phyloP scores from a whole-genome alignment of 2,329 filamentous ascomycete genomes.

The Fusarium tupiense region DNA sequence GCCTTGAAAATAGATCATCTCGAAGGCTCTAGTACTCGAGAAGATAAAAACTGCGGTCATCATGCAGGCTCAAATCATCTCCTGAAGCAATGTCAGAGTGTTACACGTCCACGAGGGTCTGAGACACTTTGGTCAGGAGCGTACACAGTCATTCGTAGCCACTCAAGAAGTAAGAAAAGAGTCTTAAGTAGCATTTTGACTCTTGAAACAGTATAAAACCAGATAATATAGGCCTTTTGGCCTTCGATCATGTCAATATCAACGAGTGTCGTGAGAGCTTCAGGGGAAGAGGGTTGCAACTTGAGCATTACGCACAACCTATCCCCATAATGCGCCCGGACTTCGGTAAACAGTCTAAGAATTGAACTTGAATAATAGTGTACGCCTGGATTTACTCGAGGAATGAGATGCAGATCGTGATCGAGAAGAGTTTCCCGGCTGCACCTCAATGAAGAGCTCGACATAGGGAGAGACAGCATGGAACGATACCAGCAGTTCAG shows the following conservation, averaged over 20 bases:
- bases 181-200: accelerated
- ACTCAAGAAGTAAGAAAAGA: background rate
- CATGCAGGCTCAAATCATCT: background rate
- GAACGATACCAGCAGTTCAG: background rate
- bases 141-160: background rate
- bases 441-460: background rate
- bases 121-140: background rate
- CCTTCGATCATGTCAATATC: background rate
- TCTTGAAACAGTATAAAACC: accelerated
- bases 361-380: accelerated
- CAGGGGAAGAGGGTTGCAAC: background rate
- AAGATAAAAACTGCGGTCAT: accelerated
- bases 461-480: background rate
- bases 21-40: background rate
- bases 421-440: background rate
- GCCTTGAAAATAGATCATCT: no score
- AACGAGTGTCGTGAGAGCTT: background rate
- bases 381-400: no score
- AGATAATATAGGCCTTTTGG: background rate
- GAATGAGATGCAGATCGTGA: background rate
- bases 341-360: no score
- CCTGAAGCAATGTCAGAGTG: background rate
- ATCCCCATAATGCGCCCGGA: background rate
- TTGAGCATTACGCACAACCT: background rate
- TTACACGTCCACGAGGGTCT: background rate